Base-by-base conservation (phyloP, 1,284 basidiomycete genomes). In the Trametes polyzona region DNA sequence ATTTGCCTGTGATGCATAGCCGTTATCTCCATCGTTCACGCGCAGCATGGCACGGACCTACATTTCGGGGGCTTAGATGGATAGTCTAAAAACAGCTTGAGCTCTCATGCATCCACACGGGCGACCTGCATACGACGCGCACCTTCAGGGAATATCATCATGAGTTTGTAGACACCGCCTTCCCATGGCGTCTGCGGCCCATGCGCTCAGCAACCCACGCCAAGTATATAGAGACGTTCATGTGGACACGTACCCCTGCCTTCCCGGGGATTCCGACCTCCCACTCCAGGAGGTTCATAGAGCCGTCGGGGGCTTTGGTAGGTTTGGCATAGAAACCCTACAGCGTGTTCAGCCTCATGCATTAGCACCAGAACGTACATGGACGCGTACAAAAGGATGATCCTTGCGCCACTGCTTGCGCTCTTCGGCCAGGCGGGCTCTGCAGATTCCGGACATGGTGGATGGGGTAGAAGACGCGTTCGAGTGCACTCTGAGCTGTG, bases 321-420 rank as follows among this genome's bases (percentile, higher is more conserved):
- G 96, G 96, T 70, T 93, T 91, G 44, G 96, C 96, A 70, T 92
- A 98, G 79, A 99, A 99, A 65, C 96, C 96, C 96, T 99, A 70
- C 27, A 59, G 59, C 43, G 29, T 21, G 32, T 33, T 64, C 10
- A 54, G 50, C 47, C 36, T 26, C 57, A 57, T 29, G 58, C 57
- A 41, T 27, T 30, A 32, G n/a, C 29, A 43, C 43, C 32, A 50
- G 36, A 52, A 24, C 30, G 43, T 4, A 17, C 19, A 44, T 36
- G 51, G 30, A 55, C 37, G 86, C 95, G 74, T 75, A 98, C 96
- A 69, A 97, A 98, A 46, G 97, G 97, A 76, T 99, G 97, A 69
- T 99, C 97, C 74, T 96, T 98, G 62, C 97, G 79, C 97, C 97
- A 99, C 69, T 97, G 94, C 77, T 99, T 99, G 69, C 97, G 87